phyloP scores from a whole-genome alignment of 2,329 filamentous ascomycete genomes.

The Huntiella moniliformis region DNA sequence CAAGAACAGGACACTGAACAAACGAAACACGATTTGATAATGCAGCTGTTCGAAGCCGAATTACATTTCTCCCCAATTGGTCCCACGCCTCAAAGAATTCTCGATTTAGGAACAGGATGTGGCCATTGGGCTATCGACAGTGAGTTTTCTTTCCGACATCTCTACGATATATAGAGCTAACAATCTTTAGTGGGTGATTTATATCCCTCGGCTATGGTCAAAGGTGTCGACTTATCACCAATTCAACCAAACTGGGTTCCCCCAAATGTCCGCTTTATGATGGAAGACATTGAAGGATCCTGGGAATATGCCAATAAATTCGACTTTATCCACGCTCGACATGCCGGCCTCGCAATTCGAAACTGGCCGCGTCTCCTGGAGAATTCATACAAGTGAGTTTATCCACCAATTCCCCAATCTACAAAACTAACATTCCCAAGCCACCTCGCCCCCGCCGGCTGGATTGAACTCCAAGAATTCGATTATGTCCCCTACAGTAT shows the following conservation, averaged over 20 bases:
- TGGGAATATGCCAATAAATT: constrained; percentile 38
- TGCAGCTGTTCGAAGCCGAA: constrained; percentile 27
- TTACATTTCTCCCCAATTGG: constrained; percentile 35
- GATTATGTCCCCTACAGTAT: constrained; percentile 29
- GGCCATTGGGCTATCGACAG: constrained; percentile 41
- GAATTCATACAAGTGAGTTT: constrained; percentile 26
- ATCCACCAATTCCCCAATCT: neutral
- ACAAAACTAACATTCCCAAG: constrained; percentile 16
- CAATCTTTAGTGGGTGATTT: constrained; percentile 19
- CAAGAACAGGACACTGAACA: constrained; percentile 39
- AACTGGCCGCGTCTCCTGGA: constrained; percentile 33
- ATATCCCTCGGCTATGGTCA: constrained; percentile 27
- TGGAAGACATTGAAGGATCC: constrained; percentile 37
- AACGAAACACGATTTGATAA: constrained; percentile 35
- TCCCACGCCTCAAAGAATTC: constrained; percentile 26
- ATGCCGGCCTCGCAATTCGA: constrained; percentile 35
- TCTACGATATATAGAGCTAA: constrained; percentile 13
- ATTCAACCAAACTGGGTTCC: constrained; percentile 37
- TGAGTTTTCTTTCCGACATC: constrained; percentile 14
- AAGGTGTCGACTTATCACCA: constrained; percentile 38
- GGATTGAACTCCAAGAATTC: constrained; percentile 37
- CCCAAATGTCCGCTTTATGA: constrained; percentile 34
- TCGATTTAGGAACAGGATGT: constrained; percentile 41
- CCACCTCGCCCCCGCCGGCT: constrained; percentile 33
- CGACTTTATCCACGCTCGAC: constrained; percentile 42